Evolutionary conservation across 768 basidiomycete genomes (phyloP).

Genomic region (Rubroboletus pulcherrimus): DNA sequence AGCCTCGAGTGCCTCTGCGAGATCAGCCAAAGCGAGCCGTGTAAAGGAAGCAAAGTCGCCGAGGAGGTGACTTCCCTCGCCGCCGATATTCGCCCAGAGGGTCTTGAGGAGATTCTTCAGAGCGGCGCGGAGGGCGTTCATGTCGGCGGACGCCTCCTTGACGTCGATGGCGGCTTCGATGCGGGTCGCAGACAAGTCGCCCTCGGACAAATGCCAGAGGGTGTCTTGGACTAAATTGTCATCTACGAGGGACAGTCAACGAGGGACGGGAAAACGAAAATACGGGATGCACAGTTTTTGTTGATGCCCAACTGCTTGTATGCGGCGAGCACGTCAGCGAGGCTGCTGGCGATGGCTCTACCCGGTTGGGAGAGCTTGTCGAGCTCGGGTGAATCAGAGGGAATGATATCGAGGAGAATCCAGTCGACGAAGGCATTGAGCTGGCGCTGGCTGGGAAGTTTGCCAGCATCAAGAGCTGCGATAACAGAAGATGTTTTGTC

Average conservation of each 20-base stretch:
- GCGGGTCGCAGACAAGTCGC: constrained; percentile 42
- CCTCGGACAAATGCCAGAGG: constrained; percentile 59
- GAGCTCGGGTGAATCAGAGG: constrained; percentile 37
- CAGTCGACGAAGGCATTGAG: constrained; percentile 51
- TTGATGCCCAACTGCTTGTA: constrained; percentile 50
- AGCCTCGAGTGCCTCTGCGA: constrained; percentile 54
- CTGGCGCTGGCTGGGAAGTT: constrained; percentile 63
- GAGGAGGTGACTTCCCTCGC: constrained; percentile 52
- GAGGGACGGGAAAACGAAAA: background rate
- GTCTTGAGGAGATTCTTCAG: constrained; percentile 49
- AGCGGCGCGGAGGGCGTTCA: constrained; percentile 45
- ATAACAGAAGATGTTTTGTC: constrained; percentile 58
- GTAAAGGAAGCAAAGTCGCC: constrained; percentile 62
- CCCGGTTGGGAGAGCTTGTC: constrained; percentile 55
- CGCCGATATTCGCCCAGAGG: constrained; percentile 49
- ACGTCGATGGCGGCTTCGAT: constrained; percentile 35
- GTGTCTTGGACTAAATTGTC: constrained; percentile 65
- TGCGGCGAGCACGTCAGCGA: constrained; percentile 52
- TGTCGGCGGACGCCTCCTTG: constrained; percentile 48
- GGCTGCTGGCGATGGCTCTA: constrained; percentile 43
- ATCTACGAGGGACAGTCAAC: constrained; percentile 33
- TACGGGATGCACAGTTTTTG: constrained; percentile 51
- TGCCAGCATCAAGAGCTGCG: constrained; percentile 69
- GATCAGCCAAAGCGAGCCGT: constrained; percentile 62
- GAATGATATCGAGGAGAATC: constrained; percentile 46